These are phyloP conservation scores for Saussurea involucrata DNA, from an alignment of 129 eudicot species.

Conservation along the genomic window DNA sequence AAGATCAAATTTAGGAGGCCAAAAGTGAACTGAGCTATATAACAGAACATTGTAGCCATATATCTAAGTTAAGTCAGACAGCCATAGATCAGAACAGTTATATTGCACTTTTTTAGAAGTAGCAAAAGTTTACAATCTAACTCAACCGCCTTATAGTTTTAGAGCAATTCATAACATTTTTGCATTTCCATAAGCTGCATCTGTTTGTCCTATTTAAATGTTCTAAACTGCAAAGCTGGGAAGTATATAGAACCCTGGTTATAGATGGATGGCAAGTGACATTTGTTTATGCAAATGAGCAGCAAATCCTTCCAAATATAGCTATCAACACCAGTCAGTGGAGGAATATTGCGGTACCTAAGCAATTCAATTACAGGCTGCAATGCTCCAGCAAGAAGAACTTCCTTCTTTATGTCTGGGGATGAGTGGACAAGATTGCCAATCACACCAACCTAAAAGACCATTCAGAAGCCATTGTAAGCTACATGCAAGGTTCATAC, in stretches of 20 bases:
- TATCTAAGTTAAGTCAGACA: background rate
- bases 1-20: background rate
- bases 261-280: background rate
- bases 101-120: background rate
- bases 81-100: background rate
- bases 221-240: background rate
- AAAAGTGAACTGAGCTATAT: background rate
- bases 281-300: background rate
- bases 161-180: background rate
- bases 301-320: background rate
- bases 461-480: slow-evolving; percentile 5
- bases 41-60: background rate
- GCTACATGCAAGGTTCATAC: slow-evolving; percentile 1
- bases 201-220: background rate
- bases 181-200: background rate
- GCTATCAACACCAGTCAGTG: background rate
- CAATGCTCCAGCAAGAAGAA: slow-evolving; percentile 94
- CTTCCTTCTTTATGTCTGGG: slow-evolving; percentile 82
- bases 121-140: background rate
- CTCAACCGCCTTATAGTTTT: background rate
- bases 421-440: slow-evolving; percentile 99
- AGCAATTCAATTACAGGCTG: slow-evolving; percentile 95
- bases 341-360: slow-evolving; percentile 38
- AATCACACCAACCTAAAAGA: slow-evolving; percentile 89
- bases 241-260: background rate